Evolutionary conservation across 1,139 yeast species (phyloP).

Genomic region (Kodamaea anthophila): DNA sequence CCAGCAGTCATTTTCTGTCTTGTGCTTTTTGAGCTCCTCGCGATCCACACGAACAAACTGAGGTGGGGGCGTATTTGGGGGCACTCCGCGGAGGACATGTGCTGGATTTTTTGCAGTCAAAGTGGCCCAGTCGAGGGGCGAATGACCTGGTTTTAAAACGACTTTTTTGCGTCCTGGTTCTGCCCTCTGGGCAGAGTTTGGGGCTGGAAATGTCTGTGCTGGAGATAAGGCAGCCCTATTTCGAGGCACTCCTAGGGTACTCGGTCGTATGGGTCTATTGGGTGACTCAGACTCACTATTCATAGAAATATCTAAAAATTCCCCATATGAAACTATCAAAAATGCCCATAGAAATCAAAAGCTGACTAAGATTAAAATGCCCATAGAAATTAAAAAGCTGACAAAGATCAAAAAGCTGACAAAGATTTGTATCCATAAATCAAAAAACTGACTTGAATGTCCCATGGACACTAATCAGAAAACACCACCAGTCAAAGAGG

Average conservation of each 20-base stretch:
- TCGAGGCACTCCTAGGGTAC: not conserved
- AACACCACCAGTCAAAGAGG: no score
- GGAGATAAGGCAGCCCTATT: constrained; percentile 1
- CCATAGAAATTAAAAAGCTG: no score
- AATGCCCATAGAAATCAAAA: no score
- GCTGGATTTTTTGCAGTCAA: constrained; percentile 35
- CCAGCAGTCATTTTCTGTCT: constrained; percentile 69
- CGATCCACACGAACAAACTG: constrained; percentile 47
- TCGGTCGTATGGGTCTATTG: no score
- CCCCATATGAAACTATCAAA: no score
- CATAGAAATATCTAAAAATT: no score
- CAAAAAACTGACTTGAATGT: no score
- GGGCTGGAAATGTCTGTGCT: constrained; percentile 26
- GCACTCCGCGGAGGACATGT: constrained; percentile 34
- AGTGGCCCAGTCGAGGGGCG: constrained; percentile 83
- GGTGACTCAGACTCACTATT: no score
- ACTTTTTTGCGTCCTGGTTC: constrained; percentile 45
- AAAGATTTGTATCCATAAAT: no score
- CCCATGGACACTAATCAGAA: no score
- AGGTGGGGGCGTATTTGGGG: constrained; percentile 37
- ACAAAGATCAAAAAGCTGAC: no score
- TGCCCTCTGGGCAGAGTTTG: constrained; percentile 38
- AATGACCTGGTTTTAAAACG: constrained; percentile 67
- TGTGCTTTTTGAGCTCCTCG: constrained; percentile 59
- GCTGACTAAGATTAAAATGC: no score